A percentile compares a stretch with the other conserved stretches of the same genome.
These are phyloP conservation scores for Fraxinus pennsylvanica DNA, from an alignment of 257 asterid genomes.

Conservation along the genomic window DNA sequence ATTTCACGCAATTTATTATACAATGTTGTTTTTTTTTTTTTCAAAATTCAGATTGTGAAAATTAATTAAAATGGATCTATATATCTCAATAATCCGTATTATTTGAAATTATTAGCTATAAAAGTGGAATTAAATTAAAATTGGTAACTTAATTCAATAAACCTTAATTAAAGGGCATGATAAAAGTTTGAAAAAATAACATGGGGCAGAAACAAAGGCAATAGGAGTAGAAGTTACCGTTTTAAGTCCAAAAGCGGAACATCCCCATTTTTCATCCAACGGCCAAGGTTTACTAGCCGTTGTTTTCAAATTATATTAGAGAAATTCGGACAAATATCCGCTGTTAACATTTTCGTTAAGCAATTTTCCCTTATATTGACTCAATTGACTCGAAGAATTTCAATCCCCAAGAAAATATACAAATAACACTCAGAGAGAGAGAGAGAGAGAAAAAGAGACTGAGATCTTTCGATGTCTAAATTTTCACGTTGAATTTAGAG, in stretches of 20 bases:
- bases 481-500: background rate
- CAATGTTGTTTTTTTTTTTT: background rate
- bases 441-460: slow-evolving; percentile 10
- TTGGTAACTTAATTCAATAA: background rate
- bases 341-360: slow-evolving; percentile 26
- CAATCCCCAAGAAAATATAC: background rate
- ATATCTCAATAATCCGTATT: background rate
- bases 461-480: slow-evolving; percentile 1
- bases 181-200: slow-evolving; percentile 21
- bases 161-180: background rate
- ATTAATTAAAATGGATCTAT: background rate
- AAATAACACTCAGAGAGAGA: slow-evolving; percentile 2
- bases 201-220: slow-evolving; percentile 14
- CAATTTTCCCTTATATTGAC: background rate
- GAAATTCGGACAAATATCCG: slow-evolving; percentile 37
- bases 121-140: background rate
- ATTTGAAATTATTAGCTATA: background rate
- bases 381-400: background rate
- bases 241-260: slow-evolving; percentile 23
- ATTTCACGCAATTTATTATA: background rate
- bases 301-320: slow-evolving; percentile 45
- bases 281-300: slow-evolving; percentile 60
- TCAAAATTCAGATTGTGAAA: background rate
- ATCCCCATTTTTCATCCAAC: slow-evolving; percentile 44
- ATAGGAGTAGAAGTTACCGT: slow-evolving; percentile 31